Conservation (phyloP, 164 flowering plant genomes). For the Chloranthus sessilifolius region DNA sequence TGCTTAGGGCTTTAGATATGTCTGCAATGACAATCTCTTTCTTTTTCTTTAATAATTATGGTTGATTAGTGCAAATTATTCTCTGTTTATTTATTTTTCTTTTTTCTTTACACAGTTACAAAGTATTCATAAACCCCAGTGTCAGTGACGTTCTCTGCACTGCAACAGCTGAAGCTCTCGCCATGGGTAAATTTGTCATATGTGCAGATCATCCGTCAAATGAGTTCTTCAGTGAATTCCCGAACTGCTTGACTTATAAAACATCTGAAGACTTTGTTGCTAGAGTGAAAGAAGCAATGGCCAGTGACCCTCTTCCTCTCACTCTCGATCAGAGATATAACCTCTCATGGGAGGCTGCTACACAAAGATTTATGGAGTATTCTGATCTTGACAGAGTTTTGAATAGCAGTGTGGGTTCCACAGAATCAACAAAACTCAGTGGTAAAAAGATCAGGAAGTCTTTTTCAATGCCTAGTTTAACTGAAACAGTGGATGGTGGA, state of each 20-base stretch:
- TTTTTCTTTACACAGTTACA: constrained; percentile 57
- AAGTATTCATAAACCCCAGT: constrained; percentile 96
- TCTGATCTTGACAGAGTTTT: constrained; percentile 71
- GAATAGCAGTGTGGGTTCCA: constrained; percentile 18
- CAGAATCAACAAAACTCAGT: constrained; percentile 14
- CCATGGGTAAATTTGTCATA: constrained; percentile 97
- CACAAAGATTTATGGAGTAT: constrained; percentile 81
- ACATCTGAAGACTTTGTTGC: constrained; percentile 89
- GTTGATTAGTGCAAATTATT: too few species aligned
- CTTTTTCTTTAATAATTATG: background rate
- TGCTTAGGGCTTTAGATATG: too few species aligned
- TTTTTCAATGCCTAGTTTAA: constrained; percentile 54
- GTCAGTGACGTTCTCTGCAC: constrained; percentile 68
- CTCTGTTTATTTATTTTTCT: background rate
- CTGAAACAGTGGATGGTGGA: constrained; percentile 77
- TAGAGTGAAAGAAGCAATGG: constrained; percentile 79
- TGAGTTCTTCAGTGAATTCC: constrained; percentile 89
- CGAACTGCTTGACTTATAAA: constrained; percentile 93
- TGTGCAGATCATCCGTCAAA: constrained; percentile 98
- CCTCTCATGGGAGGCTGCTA: constrained; percentile 99
- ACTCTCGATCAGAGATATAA: constrained; percentile 73
- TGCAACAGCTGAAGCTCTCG: constrained; percentile 99
- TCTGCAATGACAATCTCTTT: too few species aligned
- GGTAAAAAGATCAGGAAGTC: constrained; percentile 41
- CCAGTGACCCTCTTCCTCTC: constrained; percentile 54